Evolutionary conservation across 73 alveolate species (phyloP), one percentile per base, ranked within the genome.

Genomic region (Paramecium octaurelia): DNA sequence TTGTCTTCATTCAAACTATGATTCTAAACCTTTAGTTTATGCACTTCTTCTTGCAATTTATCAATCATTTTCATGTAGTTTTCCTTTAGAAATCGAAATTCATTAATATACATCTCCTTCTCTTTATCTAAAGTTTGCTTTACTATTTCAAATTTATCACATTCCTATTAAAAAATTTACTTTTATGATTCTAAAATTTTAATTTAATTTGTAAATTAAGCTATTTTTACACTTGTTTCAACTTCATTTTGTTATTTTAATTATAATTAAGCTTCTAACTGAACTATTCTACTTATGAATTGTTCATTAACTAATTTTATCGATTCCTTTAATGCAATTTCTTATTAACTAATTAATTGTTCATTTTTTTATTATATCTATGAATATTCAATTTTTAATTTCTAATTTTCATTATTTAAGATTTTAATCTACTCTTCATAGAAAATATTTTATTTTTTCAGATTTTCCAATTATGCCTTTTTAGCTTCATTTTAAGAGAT

Each of bases 61-160:
- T 76, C 89, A 24, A 76, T 31, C 70, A 38, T 76, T 42, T 76
- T 76, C 40, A 76, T 38, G 7, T 76, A 76, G 18, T 76, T 76
- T 76, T 76, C 89, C 18, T 76, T 76, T 18, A 76, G 38, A 76
- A 40, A 76, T 35, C 89, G 64, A 43, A 76, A 76, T 76, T 76
- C 89, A 43, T 42, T 31, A 6, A 76, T 6, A 40, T 76, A 76
- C 89, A 76, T 76, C 20, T 76, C 31, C 42, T 76, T 76, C 40
- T 76, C 89, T 43, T 76, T 76, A 12, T 38, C 70, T 21, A 76
- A 42, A 21, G 89, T 76, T 8, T 76, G 9, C 43, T 76, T 76
- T 38, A 27, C 42, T 76, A 76, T 38, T 76, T 76, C 89, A 76
- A 76, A 76, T 76, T 76, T 10, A 5, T 76, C 89, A 40, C 89